These are phyloP conservation scores for Cephalotrichum gorgonifer DNA, from an alignment of 2,329 filamentous ascomycete genomes.

Conservation along the genomic window DNA sequence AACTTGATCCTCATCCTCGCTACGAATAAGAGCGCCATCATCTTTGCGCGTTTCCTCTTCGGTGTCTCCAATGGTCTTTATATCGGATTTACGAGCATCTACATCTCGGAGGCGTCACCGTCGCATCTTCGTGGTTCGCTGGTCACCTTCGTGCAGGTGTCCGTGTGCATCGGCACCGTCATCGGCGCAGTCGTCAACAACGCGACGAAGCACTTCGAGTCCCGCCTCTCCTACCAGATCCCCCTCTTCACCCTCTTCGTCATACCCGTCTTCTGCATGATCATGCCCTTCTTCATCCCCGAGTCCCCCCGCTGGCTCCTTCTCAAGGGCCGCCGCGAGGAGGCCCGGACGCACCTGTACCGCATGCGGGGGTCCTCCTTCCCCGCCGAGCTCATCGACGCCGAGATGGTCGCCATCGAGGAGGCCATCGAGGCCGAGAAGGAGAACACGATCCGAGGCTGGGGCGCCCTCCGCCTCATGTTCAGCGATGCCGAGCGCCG, in stretches of 20 bases:
- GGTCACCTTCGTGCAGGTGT: constrained; percentile 6
- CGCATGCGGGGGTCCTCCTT: constrained; percentile 5
- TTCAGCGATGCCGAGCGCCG: constrained; percentile 6
- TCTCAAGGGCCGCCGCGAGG: constrained; percentile 1
- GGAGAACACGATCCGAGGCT: constrained; percentile 4
- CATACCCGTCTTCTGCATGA: constrained; percentile 1
- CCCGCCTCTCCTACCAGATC: constrained; percentile 6
- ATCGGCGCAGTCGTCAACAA: constrained; percentile 8
- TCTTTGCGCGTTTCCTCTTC: constrained; percentile 8
- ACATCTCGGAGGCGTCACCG: constrained; percentile 8
- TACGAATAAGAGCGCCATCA: constrained; percentile 6
- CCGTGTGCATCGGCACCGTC: constrained; percentile 7
- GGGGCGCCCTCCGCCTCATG: constrained; percentile 6
- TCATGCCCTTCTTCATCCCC: constrained; percentile 2
- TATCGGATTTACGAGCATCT: constrained; percentile 7
- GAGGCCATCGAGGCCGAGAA: constrained; percentile 7
- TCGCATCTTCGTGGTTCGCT: constrained; percentile 7
- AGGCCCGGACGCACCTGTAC: constrained; percentile 1
- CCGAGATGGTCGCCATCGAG: constrained; percentile 5
- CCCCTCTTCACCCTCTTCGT: constrained; percentile 5
- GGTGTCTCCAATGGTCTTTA: constrained; percentile 8
- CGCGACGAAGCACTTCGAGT: constrained; percentile 4
- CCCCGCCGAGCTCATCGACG: constrained; percentile 3
- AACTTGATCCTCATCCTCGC: constrained; percentile 8
- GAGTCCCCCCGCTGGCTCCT: constrained; percentile 5